phyloP scores from a whole-genome alignment of 495 filamentous ascomycete genomes.

The Penicillium bovifimosum region DNA sequence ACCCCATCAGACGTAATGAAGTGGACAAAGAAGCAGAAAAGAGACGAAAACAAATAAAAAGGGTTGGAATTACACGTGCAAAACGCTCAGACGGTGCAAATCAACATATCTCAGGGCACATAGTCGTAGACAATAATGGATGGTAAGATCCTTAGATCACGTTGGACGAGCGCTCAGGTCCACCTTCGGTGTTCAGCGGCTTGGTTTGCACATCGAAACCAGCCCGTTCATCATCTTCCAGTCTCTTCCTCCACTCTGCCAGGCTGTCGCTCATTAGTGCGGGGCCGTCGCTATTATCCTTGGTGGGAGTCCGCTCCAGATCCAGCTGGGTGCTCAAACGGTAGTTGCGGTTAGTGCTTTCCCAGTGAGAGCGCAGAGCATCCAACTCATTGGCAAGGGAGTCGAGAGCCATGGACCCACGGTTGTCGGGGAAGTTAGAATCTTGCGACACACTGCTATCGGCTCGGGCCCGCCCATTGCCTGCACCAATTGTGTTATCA shows the following conservation, averaged over 20 bases:
- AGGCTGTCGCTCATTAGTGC: slow-evolving; percentile 59
- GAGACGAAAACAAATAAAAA: not conserved
- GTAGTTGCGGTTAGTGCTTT: slow-evolving; percentile 91
- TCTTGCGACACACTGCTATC: slow-evolving; percentile 50
- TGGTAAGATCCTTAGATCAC: slow-evolving; percentile 30
- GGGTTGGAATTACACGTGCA: slow-evolving; percentile 12
- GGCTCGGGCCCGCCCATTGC: slow-evolving; percentile 30
- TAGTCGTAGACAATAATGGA: slow-evolving; percentile 13
- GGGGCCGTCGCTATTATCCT: slow-evolving; percentile 42
- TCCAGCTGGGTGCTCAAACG: slow-evolving; percentile 81
- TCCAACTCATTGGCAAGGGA: slow-evolving; percentile 89
- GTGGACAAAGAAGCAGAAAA: slow-evolving; percentile 10
- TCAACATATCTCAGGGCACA: slow-evolving; percentile 24
- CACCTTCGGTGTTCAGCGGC: slow-evolving; percentile 21
- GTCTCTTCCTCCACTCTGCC: slow-evolving; percentile 66
- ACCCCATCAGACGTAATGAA: slow-evolving; percentile 18
- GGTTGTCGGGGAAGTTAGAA: slow-evolving; percentile 56
- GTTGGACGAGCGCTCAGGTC: slow-evolving; percentile 20
- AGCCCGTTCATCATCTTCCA: slow-evolving; percentile 57
- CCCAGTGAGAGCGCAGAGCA: slow-evolving; percentile 82
- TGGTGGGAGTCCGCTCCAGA: slow-evolving; percentile 63
- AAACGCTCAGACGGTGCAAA: slow-evolving; percentile 23
- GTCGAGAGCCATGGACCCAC: slow-evolving; percentile 83
- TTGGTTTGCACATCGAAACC: slow-evolving; percentile 26
- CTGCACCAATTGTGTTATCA: slow-evolving; percentile 29